These are phyloP conservation scores for Rusavskia elegans DNA, from an alignment of 495 filamentous ascomycete genomes.

Conservation along the genomic window DNA sequence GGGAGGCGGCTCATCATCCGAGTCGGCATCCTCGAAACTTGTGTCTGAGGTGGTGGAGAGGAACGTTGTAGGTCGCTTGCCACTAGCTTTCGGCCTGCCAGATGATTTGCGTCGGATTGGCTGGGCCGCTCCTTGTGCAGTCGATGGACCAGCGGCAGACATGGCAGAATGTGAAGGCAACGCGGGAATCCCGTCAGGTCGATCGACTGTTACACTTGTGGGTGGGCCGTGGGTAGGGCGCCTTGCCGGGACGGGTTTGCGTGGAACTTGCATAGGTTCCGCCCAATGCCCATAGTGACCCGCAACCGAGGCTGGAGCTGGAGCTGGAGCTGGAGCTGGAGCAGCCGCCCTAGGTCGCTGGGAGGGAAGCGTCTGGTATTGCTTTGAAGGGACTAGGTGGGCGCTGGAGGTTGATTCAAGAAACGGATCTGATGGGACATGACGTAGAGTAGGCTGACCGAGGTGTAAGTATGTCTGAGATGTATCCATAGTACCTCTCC, in stretches of 20 bases:
- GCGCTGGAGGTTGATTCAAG: constrained; percentile 1
- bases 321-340: not conserved
- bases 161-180: constrained; percentile 3
- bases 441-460: not conserved
- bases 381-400: not conserved
- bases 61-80: not conserved
- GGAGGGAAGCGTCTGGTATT: not conserved
- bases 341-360: not conserved
- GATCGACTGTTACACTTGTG: not conserved
- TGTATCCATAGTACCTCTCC: constrained; percentile 7
- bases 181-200: not conserved
- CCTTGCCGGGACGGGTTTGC: constrained; percentile 5
- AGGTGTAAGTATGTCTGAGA: constrained; percentile 9
- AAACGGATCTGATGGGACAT: constrained; percentile 13
- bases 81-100: not conserved
- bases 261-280: not conserved
- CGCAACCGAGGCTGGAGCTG: not conserved
- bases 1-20: constrained; percentile 6
- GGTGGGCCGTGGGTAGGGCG: constrained; percentile 9
- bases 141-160: constrained; percentile 18
- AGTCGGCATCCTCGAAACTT: constrained; percentile 9
- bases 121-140: not conserved
- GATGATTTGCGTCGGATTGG: not conserved
- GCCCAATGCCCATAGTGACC: not conserved
- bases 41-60: constrained; percentile 9